Base-by-base conservation (phyloP, 768 basidiomycete genomes). In the Lenzites betulinus region DNA sequence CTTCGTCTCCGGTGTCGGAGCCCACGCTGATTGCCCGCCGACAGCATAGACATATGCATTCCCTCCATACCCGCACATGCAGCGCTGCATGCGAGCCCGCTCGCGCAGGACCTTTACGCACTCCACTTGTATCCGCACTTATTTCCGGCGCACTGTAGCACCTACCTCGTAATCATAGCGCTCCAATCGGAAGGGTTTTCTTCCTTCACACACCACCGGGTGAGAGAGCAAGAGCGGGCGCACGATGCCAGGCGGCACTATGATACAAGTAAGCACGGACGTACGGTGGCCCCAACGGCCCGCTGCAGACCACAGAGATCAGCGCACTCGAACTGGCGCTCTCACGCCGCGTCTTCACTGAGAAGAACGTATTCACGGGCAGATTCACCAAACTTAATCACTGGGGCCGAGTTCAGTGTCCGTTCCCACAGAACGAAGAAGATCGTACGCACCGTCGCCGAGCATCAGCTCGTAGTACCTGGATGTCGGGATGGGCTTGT, bases 321-420 rank as follows among this genome's bases (percentile, higher is more conserved):
- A 55, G 28, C 18, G 30, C 25, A 33, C 20, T 16, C 8, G 23
- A 38, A 18, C 20, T 12, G 28, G 23, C 11, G 3, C 13, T 46
- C 44, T 39, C 64, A 71, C 39, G 70, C 62, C 30, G 82, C 86
- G 54, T 92, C 90, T 58, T 93, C 93, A 66, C 92, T 89, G 11
- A 95, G 77, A 42, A 95, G 78, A 13, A 95, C 92, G 72, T 93
- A 95, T 76, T 95, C 92, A 65, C 88, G 80, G 38, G 81, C 81
- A 3, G 90, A 93, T 62, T 86, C 80, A 3, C 92, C 92, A 66
- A 94, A 93, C 75, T 92, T 93, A 63, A 95, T 84, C 20, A 95
- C 92, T 94, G 67, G 41, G 56, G 22, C 18, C 55, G 57, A 53
- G 25, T 30, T 65, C 20, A 70, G 59, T 15, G 49, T 51, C 16